These are phyloP conservation scores for Exophiala dermatitidis DNA, from an alignment of 2,329 filamentous ascomycete species.

Conservation along the genomic window DNA sequence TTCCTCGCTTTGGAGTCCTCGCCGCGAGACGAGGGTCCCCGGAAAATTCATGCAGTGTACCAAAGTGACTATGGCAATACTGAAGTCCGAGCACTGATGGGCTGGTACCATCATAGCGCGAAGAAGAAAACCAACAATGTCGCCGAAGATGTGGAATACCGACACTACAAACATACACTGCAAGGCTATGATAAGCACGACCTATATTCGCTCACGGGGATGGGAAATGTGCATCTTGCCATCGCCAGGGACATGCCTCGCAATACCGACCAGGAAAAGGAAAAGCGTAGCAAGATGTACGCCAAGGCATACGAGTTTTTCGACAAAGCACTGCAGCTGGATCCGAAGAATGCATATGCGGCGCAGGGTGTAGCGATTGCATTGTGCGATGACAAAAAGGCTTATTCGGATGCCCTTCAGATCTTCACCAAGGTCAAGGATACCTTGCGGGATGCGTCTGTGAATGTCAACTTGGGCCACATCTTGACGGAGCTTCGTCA, in stretches of 20 bases:
- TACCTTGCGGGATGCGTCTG: constrained; percentile 77
- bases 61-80: constrained; percentile 76
- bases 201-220: constrained; percentile 88
- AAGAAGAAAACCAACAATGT: constrained; percentile 76
- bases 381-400: constrained; percentile 87
- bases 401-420: constrained; percentile 70
- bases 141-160: constrained; percentile 81
- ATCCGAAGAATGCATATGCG: constrained; percentile 90
- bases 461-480: constrained; percentile 90
- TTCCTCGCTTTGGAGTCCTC: constrained; percentile 80
- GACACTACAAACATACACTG: constrained; percentile 93
- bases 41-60: constrained; percentile 77
- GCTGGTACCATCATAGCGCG: constrained; percentile 87
- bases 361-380: constrained; percentile 94
- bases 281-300: constrained; percentile 81
- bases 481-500: constrained; percentile 86
- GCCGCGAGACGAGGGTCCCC: constrained; percentile 77
- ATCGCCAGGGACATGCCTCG: constrained; percentile 91
- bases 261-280: constrained; percentile 80
- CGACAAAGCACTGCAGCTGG: constrained; percentile 91
- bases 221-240: constrained; percentile 90
- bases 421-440: constrained; percentile 89
- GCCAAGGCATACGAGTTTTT: constrained; percentile 95
- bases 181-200: constrained; percentile 96
- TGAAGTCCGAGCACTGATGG: constrained; percentile 86